phyloP scores from a whole-genome alignment of 2,329 filamentous ascomycete species.

The Penicillium sp. region DNA sequence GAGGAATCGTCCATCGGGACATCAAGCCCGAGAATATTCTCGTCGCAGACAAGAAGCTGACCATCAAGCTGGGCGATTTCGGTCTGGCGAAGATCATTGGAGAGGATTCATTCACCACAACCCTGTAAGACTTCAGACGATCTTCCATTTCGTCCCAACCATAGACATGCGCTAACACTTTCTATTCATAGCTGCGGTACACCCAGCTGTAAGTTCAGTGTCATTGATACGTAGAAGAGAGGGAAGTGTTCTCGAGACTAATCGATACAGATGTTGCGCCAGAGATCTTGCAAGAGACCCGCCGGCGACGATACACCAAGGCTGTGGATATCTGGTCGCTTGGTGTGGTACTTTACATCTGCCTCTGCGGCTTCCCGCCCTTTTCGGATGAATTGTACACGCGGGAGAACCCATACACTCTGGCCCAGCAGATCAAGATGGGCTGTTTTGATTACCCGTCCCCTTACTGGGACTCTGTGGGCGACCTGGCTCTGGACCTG shows the following conservation, averaged over 20 bases:
- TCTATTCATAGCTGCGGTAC: constrained; percentile 70
- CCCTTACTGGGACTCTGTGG: constrained; percentile 91
- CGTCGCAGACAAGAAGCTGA: constrained; percentile 80
- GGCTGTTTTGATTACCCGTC: constrained; percentile 93
- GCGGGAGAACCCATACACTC: constrained; percentile 79
- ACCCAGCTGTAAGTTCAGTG: constrained; percentile 72
- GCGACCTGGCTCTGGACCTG: constrained; percentile 85
- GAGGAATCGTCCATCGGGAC: constrained; percentile 95
- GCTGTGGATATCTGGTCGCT: constrained; percentile 97
- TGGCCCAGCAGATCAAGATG: constrained; percentile 87
- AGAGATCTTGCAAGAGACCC: constrained; percentile 85
- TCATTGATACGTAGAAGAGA: neutral
- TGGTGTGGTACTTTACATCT: constrained; percentile 97
- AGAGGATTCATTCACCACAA: constrained; percentile 97
- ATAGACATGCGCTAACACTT: constrained; percentile 31
- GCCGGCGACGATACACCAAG: constrained; percentile 86
- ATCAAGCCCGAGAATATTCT: constrained; percentile 98
- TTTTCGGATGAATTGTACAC: constrained; percentile 93
- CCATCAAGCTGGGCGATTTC: constrained; percentile 94
- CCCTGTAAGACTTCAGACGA: constrained; percentile 63
- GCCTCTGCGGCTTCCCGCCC: constrained; percentile 92
- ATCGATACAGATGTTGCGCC: constrained; percentile 76
- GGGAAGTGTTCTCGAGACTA: constrained; percentile 16
- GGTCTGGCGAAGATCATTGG: constrained; percentile 98
- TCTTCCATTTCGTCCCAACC: neutral